These are phyloP conservation scores for Phialemonium atrogriseum DNA, from an alignment of 2,329 filamentous ascomycete genomes.

Conservation along the genomic window DNA sequence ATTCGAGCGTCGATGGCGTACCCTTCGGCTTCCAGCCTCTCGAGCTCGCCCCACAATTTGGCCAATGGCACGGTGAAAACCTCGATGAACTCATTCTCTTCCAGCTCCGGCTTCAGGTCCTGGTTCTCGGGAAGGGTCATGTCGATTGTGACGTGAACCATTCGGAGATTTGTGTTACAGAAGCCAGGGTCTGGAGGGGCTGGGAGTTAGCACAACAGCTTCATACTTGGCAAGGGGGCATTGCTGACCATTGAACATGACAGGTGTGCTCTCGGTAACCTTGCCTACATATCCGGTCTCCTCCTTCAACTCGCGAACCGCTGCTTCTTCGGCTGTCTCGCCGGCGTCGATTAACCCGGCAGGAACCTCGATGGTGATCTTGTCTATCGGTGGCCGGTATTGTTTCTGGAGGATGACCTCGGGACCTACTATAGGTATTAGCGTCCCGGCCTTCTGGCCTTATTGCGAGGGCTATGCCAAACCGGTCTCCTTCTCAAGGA, in stretches of 20 bases:
- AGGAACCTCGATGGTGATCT: conserved; percentile 54
- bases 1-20: conserved; percentile 75
- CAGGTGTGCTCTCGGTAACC: conserved; percentile 47
- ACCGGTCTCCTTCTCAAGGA: conserved; percentile 48
- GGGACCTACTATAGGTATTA: conserved; percentile 23
- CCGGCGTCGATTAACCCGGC: conserved; percentile 56
- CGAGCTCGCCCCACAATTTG: conserved; percentile 58
- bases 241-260: conserved; percentile 56
- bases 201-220: not conserved
- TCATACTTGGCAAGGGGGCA: not conserved
- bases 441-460: no score
- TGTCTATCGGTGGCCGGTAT: conserved; percentile 53
- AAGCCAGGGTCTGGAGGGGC: conserved; percentile 46
- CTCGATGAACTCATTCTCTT: conserved; percentile 78
- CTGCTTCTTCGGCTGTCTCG: conserved; percentile 53
- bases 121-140: conserved; percentile 61
- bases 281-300: conserved; percentile 59
- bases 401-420: conserved; percentile 60
- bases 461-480: no score
- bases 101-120: conserved; percentile 58
- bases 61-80: conserved; percentile 61
- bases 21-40: conserved; percentile 58
- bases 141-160: conserved; percentile 68
- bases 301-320: conserved; percentile 55
- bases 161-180: conserved; percentile 58